phyloP scores from a whole-genome alignment of 805 yeast species.

The Brettanomyces custersianus region DNA sequence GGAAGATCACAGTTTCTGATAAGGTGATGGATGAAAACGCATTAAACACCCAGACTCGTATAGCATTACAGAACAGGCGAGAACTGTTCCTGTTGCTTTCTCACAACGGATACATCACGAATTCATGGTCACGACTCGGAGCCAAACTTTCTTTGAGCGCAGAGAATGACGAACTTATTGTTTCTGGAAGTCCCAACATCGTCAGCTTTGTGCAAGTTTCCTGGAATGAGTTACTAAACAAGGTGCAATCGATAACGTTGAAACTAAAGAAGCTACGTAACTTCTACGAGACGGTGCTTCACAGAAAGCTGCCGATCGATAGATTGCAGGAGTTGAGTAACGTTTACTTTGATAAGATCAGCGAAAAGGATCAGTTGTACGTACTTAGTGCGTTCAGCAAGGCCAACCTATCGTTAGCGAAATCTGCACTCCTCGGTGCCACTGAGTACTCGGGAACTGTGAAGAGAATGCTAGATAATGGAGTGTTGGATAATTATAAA shows the following conservation, averaged over 20 bases:
- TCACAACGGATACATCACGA: slow-evolving; percentile 22
- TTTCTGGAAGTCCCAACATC: slow-evolving; percentile 20
- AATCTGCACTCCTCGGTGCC: slow-evolving; percentile 20
- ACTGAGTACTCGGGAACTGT: slow-evolving; percentile 19
- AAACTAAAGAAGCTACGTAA: slow-evolving; percentile 12
- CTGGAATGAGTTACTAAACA: slow-evolving; percentile 24
- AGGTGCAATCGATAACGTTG: slow-evolving; percentile 14
- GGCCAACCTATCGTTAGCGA: slow-evolving; percentile 17
- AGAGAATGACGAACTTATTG: slow-evolving; percentile 18
- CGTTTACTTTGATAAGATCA: slow-evolving; percentile 24
- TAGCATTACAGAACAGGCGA: slow-evolving; percentile 20
- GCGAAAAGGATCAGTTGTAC: slow-evolving; percentile 17
- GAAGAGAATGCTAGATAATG: slow-evolving; percentile 6
- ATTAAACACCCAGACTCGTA: slow-evolving; percentile 14
- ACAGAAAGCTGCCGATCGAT: slow-evolving; percentile 16
- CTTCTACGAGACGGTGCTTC: slow-evolving; percentile 12
- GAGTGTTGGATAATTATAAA: slow-evolving; percentile 2
- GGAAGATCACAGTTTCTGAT: slow-evolving; percentile 18
- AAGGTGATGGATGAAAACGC: slow-evolving; percentile 10
- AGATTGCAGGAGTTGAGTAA: slow-evolving; percentile 20
- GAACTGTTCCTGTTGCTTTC: slow-evolving; percentile 25
- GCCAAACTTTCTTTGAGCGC: slow-evolving; percentile 23
- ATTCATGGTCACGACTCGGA: slow-evolving; percentile 28
- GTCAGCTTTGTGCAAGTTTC: slow-evolving; percentile 25
- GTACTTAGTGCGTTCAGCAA: slow-evolving; percentile 21